A percentile compares a stretch with the other conserved stretches of the same genome.
phyloP scores from a whole-genome alignment of 495 filamentous ascomycete species.

The Penicillium coprophilum region DNA sequence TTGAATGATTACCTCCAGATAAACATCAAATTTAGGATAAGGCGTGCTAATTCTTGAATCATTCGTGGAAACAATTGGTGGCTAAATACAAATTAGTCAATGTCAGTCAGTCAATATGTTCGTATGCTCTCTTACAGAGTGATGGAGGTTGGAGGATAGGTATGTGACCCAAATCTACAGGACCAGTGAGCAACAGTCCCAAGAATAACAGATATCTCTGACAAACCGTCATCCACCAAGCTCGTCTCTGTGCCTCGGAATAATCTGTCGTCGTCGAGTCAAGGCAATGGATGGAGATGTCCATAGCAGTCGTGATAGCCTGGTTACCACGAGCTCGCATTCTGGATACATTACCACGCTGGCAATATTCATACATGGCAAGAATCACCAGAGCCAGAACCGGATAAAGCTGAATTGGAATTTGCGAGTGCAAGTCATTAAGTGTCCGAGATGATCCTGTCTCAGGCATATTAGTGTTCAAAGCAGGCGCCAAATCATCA shows the following conservation, averaged over 20 bases:
- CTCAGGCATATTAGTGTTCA: slow-evolving; percentile 23
- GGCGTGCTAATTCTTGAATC: slow-evolving; percentile 48
- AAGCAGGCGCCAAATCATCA: slow-evolving; percentile 44
- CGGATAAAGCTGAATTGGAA: slow-evolving; percentile 46
- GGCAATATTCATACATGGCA: slow-evolving; percentile 54
- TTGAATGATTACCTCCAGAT: slow-evolving; percentile 38
- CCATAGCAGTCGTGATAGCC: slow-evolving; percentile 47
- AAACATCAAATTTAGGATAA: slow-evolving; percentile 42
- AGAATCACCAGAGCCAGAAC: slow-evolving; percentile 51
- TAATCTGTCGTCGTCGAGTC: slow-evolving; percentile 33
- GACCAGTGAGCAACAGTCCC: slow-evolving; percentile 39
- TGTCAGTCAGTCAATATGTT: neutral
- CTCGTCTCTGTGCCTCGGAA: slow-evolving; percentile 47
- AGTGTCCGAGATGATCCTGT: slow-evolving; percentile 36
- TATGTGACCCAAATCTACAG: slow-evolving; percentile 26
- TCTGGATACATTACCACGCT: slow-evolving; percentile 53
- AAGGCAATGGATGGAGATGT: slow-evolving; percentile 42
- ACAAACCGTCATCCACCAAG: slow-evolving; percentile 56
- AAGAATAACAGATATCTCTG: slow-evolving; percentile 21
- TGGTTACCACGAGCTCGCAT: slow-evolving; percentile 52
- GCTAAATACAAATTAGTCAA: slow-evolving; percentile 20
- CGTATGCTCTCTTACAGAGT: slow-evolving; percentile 17
- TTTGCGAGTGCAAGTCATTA: slow-evolving; percentile 41
- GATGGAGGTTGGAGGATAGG: slow-evolving; percentile 18
- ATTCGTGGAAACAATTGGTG: slow-evolving; percentile 44